These are phyloP conservation scores for Phenoliferia sp. DNA, from an alignment of 1,284 basidiomycete genomes.

Conservation along the genomic window DNA sequence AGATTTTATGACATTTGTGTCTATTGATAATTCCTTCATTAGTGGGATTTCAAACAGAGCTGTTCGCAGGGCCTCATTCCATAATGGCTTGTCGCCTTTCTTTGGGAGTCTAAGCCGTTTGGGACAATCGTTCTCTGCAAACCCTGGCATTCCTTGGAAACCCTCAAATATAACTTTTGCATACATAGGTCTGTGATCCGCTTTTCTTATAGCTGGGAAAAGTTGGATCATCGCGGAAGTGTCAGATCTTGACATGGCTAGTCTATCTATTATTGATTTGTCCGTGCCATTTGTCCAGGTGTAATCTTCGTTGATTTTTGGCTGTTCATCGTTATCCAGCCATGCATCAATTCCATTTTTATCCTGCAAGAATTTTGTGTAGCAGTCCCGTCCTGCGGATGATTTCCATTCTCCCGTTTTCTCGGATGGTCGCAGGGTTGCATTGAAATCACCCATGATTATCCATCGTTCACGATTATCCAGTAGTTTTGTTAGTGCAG, in stretches of 20 bases:
- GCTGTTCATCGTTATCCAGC: neutral
- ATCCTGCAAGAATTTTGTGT: neutral
- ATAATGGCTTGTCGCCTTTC: neutral
- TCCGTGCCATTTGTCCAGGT: neutral
- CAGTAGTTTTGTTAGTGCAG: neutral
- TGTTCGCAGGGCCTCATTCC: neutral
- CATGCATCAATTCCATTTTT: neutral
- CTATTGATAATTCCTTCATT: neutral
- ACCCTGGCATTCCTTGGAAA: neutral
- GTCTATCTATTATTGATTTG: neutral
- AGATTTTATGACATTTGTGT: neutral
- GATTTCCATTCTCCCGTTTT: neutral
- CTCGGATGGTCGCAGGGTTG: neutral
- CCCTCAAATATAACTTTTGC: neutral
- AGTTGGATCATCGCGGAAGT: neutral
- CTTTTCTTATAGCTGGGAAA: neutral
- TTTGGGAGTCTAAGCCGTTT: neutral
- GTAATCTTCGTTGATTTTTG: neutral
- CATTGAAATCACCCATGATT: neutral
- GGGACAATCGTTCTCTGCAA: neutral
- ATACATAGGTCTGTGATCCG: neutral
- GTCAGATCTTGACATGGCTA: neutral
- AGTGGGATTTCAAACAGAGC: neutral
- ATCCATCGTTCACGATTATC: neutral
- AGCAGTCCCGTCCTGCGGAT: neutral